A percentile compares a stretch with the other conserved stretches of the same genome.
phyloP scores from a whole-genome alignment of 805 yeast species.

The Yueomyces sp. region DNA sequence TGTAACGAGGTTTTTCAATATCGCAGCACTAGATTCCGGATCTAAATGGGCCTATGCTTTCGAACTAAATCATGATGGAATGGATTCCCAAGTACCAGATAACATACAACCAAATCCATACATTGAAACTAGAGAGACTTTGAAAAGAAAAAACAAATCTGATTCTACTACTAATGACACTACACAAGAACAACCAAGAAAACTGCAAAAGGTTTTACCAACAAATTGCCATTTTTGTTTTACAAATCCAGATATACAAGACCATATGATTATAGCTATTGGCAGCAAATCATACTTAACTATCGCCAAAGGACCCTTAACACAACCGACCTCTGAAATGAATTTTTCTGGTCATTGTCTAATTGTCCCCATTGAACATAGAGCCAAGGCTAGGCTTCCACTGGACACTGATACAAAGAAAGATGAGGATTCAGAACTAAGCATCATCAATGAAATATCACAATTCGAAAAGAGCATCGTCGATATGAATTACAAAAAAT shows the following conservation, averaged over 20 bases:
- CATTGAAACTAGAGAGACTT: not conserved
- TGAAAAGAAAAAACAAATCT: constrained; percentile 4
- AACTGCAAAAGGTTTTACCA: constrained; percentile 36
- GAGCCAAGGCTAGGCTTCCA: constrained; percentile 27
- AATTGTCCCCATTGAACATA: constrained; percentile 67
- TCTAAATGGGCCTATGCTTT: constrained; percentile 72
- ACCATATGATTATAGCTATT: constrained; percentile 71
- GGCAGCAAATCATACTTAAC: constrained; percentile 57
- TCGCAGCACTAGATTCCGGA: constrained; percentile 43
- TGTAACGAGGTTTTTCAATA: constrained; percentile 50
- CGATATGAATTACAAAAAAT: constrained; percentile 31
- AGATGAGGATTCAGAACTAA: constrained; percentile 4
- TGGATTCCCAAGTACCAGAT: not conserved
- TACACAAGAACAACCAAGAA: constrained; percentile 9
- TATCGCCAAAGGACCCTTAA: constrained; percentile 76
- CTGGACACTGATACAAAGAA: constrained; percentile 9
- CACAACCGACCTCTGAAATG: constrained; percentile 34
- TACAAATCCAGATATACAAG: constrained; percentile 61
- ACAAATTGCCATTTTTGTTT: constrained; percentile 70
- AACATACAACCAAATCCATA: constrained; percentile 24
- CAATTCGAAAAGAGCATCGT: constrained; percentile 36
- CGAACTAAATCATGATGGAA: constrained; percentile 16
- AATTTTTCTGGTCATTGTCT: constrained; percentile 71
- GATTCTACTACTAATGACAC: not conserved
- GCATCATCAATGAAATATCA: constrained; percentile 31